These are phyloP conservation scores for Orbilia brochopaga DNA, from an alignment of 2,329 filamentous ascomycete species.

Conservation along the genomic window DNA sequence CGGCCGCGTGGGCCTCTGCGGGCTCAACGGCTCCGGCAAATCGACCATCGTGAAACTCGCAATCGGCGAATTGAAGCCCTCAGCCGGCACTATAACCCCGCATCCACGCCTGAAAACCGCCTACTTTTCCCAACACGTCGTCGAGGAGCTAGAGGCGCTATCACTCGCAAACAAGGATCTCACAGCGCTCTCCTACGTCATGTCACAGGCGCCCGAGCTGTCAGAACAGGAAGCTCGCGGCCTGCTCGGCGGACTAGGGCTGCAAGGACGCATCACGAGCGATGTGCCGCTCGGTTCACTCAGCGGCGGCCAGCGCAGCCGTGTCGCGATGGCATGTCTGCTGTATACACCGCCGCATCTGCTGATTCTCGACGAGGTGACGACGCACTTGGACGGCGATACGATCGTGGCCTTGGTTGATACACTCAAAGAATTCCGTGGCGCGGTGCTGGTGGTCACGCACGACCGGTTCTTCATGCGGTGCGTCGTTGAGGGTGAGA, in stretches of 20 bases:
- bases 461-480: constrained; percentile 84
- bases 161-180: constrained; percentile 61
- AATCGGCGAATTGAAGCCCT: constrained; percentile 65
- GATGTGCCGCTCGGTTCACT: constrained; percentile 75
- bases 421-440: constrained; percentile 71
- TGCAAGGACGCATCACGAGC: constrained; percentile 72
- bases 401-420: constrained; percentile 74
- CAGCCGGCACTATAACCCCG: constrained; percentile 67
- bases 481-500: constrained; percentile 71
- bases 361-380: constrained; percentile 79
- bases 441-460: constrained; percentile 76
- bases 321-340: constrained; percentile 70
- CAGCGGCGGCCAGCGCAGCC: constrained; percentile 78
- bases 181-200: constrained; percentile 66
- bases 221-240: constrained; percentile 72
- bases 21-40: constrained; percentile 81
- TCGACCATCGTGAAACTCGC: constrained; percentile 77
- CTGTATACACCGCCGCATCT: constrained; percentile 68
- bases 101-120: constrained; percentile 74
- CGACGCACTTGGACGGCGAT: constrained; percentile 83
- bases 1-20: constrained; percentile 75
- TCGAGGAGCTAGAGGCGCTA: constrained; percentile 69
- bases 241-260: constrained; percentile 71
- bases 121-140: constrained; percentile 81
- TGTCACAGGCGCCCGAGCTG: constrained; percentile 65